A percentile compares a stretch with the other conserved stretches of the same genome.
phyloP scores from a whole-genome alignment of 2,329 filamentous ascomycete genomes.

The Diaporthe amygdali region DNA sequence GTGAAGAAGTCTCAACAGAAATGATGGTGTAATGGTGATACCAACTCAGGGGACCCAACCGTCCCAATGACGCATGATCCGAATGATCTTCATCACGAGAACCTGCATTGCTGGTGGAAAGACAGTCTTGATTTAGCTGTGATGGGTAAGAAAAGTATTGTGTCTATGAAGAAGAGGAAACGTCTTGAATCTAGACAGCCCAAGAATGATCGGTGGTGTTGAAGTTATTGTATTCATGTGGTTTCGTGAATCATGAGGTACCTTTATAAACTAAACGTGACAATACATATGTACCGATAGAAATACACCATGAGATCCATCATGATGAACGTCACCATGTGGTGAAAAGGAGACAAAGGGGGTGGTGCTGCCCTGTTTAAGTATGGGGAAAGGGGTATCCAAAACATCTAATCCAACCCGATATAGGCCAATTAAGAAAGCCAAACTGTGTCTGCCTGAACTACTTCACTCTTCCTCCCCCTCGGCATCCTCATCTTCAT shows the following conservation, averaged over 20 bases:
- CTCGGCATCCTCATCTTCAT: conserved; percentile 27
- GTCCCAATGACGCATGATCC: too few relatives aligned
- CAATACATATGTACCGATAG: conserved; percentile 2
- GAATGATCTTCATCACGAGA: background rate
- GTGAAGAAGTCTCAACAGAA: background rate
- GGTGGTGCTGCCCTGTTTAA: background rate
- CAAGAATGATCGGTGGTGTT: background rate
- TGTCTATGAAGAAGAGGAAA: too few relatives aligned
- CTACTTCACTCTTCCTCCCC: conserved; percentile 24
- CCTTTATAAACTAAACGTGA: background rate
- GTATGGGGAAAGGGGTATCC: background rate
- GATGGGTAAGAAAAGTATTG: background rate
- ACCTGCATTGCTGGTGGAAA: too few relatives aligned
- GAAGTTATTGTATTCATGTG: background rate
- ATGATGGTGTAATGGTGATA: background rate
- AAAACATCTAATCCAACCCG: conserved; percentile 1
- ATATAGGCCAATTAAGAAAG: background rate
- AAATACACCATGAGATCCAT: background rate
- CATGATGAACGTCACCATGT: background rate
- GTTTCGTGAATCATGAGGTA: background rate
- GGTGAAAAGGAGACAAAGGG: background rate
- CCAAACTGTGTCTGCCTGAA: background rate
- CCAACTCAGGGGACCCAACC: too few relatives aligned
- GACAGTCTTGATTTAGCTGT: too few relatives aligned
- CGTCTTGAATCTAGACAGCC: too few relatives aligned